Conservation (phyloP, 2,329 filamentous ascomycete genomes). For the Aphanoascus verrucosus region DNA sequence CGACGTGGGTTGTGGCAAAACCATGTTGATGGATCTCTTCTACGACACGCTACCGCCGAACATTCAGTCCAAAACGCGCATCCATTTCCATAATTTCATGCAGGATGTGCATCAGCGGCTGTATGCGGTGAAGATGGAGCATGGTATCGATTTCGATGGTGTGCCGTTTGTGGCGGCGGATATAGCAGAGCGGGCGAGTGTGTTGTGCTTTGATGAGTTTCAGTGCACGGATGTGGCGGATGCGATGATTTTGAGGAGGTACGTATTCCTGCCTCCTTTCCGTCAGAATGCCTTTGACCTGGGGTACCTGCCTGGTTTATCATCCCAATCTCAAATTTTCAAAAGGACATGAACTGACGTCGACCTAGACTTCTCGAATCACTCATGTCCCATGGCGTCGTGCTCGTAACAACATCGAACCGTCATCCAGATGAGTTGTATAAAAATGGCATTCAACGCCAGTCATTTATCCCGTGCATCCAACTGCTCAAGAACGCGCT, state of each 20-base stretch:
- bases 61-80: conserved; percentile 74
- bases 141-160: conserved; percentile 81
- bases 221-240: conserved; percentile 97
- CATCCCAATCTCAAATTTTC: background rate
- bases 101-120: conserved; percentile 88
- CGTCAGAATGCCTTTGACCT: background rate
- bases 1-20: conserved; percentile 95
- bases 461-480: conserved; percentile 92
- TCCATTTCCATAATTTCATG: conserved; percentile 99
- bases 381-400: conserved; percentile 93
- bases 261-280: no score
- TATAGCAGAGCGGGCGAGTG: conserved; percentile 72
- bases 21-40: conserved; percentile 98
- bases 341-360: background rate
- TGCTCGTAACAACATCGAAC: conserved; percentile 91
- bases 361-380: conserved; percentile 59
- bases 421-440: conserved; percentile 94
- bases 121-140: conserved; percentile 77
- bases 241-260: conserved; percentile 88
- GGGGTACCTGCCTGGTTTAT: background rate
- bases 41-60: conserved; percentile 79
- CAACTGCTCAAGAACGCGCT: conserved; percentile 75
- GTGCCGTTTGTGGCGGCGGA: conserved; percentile 90
- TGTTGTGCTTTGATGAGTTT: conserved; percentile 97
- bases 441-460: conserved; percentile 93